phyloP scores from a whole-genome alignment of 176 grass and related monocot species.

The Lolium multiflorum region DNA sequence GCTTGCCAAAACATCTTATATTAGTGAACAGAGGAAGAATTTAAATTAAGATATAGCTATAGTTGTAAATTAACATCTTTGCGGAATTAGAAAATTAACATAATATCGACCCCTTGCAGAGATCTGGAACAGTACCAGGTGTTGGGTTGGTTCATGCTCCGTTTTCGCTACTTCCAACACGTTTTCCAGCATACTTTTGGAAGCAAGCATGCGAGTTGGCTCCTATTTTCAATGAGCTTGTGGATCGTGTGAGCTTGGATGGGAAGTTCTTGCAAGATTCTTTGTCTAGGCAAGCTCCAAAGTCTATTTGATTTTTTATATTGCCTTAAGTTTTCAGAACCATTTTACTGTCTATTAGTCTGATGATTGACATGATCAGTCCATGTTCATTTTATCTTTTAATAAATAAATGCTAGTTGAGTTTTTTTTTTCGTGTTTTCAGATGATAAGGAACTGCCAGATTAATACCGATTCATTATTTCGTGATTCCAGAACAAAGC shows the following conservation, averaged over 20 bases:
- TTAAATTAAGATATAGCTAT: neutral
- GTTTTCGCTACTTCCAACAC: constrained; percentile 64
- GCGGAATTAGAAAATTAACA: constrained; percentile 4
- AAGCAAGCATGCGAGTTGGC: constrained; percentile 84
- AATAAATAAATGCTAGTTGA: neutral
- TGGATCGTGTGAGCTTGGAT: constrained; percentile 93
- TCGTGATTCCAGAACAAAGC: constrained; percentile 69
- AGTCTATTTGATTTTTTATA: neutral
- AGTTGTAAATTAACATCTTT: constrained; percentile 17
- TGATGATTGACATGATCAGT: neutral
- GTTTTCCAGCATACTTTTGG: constrained; percentile 59
- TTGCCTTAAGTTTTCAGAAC: neutral
- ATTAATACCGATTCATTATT: neutral
- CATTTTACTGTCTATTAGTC: constrained; percentile 1
- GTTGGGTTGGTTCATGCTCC: constrained; percentile 93
- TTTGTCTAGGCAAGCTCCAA: constrained; percentile 68
- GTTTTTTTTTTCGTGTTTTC: neutral
- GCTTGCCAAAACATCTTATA: no score
- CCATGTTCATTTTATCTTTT: neutral
- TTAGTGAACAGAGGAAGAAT: neutral
- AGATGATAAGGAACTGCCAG: constrained; percentile 1
- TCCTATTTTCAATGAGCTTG: constrained; percentile 88
- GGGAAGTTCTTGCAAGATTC: constrained; percentile 79
- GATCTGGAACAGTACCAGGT: constrained; percentile 77
- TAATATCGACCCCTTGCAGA: constrained; percentile 56